Evolutionary conservation across 352 stramenopile species (phyloP).

Genomic region (Pythium grandisporangium): DNA sequence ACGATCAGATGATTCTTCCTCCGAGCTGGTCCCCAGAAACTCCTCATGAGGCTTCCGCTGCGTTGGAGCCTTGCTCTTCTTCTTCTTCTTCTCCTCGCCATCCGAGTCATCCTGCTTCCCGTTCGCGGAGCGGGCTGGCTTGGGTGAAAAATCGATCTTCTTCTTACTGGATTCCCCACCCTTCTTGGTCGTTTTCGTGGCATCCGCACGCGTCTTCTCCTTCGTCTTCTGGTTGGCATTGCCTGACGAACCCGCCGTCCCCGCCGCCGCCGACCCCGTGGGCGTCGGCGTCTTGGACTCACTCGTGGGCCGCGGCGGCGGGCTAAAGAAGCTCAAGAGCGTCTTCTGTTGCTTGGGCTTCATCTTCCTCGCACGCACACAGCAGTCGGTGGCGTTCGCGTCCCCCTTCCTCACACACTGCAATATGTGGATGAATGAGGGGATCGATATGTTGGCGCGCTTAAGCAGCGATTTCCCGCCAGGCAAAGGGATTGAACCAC

Average conservation of each 20-base stretch:
- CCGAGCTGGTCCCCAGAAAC: slow-evolving; percentile 58
- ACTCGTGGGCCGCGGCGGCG: slow-evolving; percentile 22
- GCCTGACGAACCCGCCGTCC: neutral
- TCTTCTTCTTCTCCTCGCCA: neutral
- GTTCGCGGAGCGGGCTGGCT: slow-evolving; percentile 14
- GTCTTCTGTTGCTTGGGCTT: slow-evolving; percentile 66
- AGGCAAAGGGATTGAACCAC: no score
- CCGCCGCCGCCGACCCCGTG: neutral
- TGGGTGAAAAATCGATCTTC: slow-evolving; percentile 70
- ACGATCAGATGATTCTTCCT: no score
- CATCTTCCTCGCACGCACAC: no score
- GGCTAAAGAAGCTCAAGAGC: slow-evolving; percentile 82
- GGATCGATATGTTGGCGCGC: no score
- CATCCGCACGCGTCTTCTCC: slow-evolving; percentile 1
- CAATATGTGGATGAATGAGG: no score
- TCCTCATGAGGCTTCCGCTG: slow-evolving; percentile 68
- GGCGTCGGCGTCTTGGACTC: slow-evolving; percentile 20
- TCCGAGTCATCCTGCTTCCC: slow-evolving; percentile 10
- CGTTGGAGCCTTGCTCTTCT: neutral
- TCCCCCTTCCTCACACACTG: no score
- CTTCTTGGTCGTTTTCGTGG: slow-evolving; percentile 1
- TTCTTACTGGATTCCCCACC: slow-evolving; percentile 26
- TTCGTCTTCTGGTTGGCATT: slow-evolving; percentile 7
- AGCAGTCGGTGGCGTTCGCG: no score
- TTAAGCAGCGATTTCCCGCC: no score